Conservation (phyloP, 108 stramenopile genomes). For the Schizochytrium sp. region DNA sequence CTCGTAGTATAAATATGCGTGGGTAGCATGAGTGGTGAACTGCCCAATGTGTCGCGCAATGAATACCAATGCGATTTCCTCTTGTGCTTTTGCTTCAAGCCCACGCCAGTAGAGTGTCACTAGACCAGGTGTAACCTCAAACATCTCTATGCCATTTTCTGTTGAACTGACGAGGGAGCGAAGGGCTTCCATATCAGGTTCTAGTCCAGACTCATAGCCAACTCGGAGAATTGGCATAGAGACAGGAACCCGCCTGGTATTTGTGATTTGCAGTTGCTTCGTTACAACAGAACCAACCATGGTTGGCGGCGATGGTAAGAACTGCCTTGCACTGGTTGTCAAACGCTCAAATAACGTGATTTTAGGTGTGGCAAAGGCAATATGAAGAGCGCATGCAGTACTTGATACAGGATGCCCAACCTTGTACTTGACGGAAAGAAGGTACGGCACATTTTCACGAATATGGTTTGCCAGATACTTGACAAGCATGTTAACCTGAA, state of each 20-base stretch:
- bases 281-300: background rate
- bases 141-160: background rate
- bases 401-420: background rate
- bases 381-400: background rate
- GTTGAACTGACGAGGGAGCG: constrained; percentile 8
- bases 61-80: background rate
- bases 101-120: constrained; percentile 47
- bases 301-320: background rate
- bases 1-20: constrained; percentile 35
- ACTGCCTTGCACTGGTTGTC: background rate
- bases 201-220: background rate
- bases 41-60: background rate
- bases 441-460: too few species aligned
- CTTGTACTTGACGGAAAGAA: background rate
- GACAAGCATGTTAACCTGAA: background rate
- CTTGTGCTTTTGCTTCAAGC: background rate
- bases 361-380: background rate
- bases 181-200: constrained; percentile 18
- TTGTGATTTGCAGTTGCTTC: background rate
- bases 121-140: background rate
- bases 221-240: background rate
- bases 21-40: background rate
- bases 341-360: background rate
- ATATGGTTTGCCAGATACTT: background rate
- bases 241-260: background rate